Base-by-base conservation (phyloP, 768 basidiomycete species). In the Boletus huronensis region DNA sequence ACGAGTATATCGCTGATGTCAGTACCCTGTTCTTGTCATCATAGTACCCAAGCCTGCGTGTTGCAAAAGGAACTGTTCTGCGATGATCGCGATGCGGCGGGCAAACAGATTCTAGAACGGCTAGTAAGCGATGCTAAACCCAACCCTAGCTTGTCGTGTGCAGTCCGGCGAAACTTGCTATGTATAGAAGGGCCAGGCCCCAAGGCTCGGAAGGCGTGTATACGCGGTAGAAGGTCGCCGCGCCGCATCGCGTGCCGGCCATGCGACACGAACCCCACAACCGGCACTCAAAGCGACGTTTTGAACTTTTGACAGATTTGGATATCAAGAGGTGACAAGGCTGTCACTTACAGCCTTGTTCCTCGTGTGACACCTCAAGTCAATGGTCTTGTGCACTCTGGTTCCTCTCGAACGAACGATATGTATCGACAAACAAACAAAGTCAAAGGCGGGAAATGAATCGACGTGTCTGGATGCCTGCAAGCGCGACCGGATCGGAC, bases 221-320 rank as follows among this genome's bases (percentile, higher is more conserved):
- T 32, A 23, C 32, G 34, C 48, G 48, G 48, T 11, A 47, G 57
- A 59, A 47, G 50, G 32, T 17, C 29, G n/a, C 35, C 38, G 44
- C 36, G 36, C 42, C 31, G 25, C 42, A 28, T 50, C 52, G 48
- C 59, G 60, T 62, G 59, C 35, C 42, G 39, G 17, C 34, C 58
- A 59, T 31, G 34, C 58, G 46, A 53, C 36, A 19, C 38, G 36
- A 17, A 46, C 42, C 53, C 43, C 53, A 40, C 40, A 58, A 31
- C 44, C 25, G 14, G 21, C 43, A 55, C 16, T 29, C 3, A 14
- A 13, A 1, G 6, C 23, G 17, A 13, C n/a, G n/a, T n/a, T n/a
- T n/a, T n/a, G n/a, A n/a, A n/a, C n/a, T 13, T 8, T 16, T 16
- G 9, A 26, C 41, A 43, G 1, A 10, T 10, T 11, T 7, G 34